phyloP scores from a whole-genome alignment of 2,329 filamentous ascomycete species.

The Penicillium hesseltinei region DNA sequence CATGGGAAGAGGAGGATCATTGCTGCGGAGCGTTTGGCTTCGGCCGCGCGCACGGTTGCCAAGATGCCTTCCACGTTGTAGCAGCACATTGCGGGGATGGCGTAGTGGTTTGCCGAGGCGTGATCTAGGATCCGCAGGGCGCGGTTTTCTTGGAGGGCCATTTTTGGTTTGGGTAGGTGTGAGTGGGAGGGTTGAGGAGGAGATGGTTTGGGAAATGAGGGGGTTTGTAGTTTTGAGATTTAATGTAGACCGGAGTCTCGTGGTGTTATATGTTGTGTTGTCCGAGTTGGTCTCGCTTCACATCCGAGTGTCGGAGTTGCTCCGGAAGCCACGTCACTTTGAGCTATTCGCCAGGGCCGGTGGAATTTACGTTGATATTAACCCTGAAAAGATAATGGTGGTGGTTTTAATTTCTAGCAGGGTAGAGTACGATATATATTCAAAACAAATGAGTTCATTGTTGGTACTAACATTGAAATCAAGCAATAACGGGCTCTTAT shows the following conservation, averaged over 20 bases:
- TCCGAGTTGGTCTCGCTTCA: not conserved
- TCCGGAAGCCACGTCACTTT: constrained; percentile 5
- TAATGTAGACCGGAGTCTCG: not conserved
- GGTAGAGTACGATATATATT: not conserved
- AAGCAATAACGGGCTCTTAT: not conserved
- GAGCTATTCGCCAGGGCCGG: not conserved
- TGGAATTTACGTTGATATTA: not conserved
- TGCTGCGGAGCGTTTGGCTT: constrained; percentile 63
- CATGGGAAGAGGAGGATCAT: constrained; percentile 75
- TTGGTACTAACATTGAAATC: not conserved
- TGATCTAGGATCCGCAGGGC: constrained; percentile 58
- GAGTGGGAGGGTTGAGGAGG: not conserved
- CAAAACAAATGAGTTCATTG: not conserved
- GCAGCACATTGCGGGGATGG: constrained; percentile 60
- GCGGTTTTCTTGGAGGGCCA: constrained; percentile 49
- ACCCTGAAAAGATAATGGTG: not conserved
- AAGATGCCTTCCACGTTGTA: constrained; percentile 72
- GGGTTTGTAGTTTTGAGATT: not conserved
- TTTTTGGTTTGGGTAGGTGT: constrained; percentile 33
- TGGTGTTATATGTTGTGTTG: constrained; percentile 2
- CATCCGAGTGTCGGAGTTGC: constrained; percentile 8
- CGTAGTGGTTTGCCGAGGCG: constrained; percentile 56
- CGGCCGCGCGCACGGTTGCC: constrained; percentile 66
- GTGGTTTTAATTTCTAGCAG: not conserved
- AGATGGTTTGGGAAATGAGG: not conserved